A percentile compares a stretch with the other conserved stretches of the same genome.
phyloP scores from a whole-genome alignment of 805 yeast genomes.

The Yamadazyma tumulicola region DNA sequence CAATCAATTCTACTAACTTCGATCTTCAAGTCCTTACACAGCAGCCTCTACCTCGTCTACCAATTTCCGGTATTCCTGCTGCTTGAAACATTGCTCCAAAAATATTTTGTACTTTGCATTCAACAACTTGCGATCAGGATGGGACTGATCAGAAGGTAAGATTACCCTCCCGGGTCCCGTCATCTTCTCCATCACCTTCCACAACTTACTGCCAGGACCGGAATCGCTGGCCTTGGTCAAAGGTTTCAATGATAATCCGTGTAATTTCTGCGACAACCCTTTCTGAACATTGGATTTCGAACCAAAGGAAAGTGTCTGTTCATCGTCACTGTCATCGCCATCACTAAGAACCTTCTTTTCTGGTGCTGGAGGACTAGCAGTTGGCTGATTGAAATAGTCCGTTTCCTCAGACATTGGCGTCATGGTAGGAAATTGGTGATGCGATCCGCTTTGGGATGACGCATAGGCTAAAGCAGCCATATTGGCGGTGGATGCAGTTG shows the following conservation, averaged over 20 bases:
- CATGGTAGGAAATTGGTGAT: slow-evolving; percentile 29
- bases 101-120: slow-evolving; percentile 79
- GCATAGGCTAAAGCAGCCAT: slow-evolving; percentile 48
- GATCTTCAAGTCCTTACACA: too few species aligned
- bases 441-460: slow-evolving; percentile 25
- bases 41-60: slow-evolving; percentile 56
- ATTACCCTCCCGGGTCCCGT: slow-evolving; percentile 83
- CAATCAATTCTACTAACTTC: too few species aligned
- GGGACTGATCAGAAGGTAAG: slow-evolving; percentile 53
- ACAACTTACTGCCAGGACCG: slow-evolving; percentile 59
- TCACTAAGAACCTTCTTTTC: slow-evolving; percentile 9
- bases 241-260: slow-evolving; percentile 35
- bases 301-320: slow-evolving; percentile 57
- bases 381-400: slow-evolving; percentile 40
- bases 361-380: slow-evolving; percentile 8
- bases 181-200: slow-evolving; percentile 83
- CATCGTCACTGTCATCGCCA: slow-evolving; percentile 38
- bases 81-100: slow-evolving; percentile 82
- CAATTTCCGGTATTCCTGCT: slow-evolving; percentile 67
- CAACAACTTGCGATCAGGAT: slow-evolving; percentile 69
- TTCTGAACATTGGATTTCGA: slow-evolving; percentile 54
- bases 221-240: slow-evolving; percentile 30
- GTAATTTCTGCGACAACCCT: slow-evolving; percentile 45
- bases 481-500: slow-evolving; percentile 66
- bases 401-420: slow-evolving; percentile 38